Evolutionary conservation across 371 early-diverging fungal genomes (phyloP), one percentile per base, ranked within the genome.

Genomic region (Catenaria anguillulae): DNA sequence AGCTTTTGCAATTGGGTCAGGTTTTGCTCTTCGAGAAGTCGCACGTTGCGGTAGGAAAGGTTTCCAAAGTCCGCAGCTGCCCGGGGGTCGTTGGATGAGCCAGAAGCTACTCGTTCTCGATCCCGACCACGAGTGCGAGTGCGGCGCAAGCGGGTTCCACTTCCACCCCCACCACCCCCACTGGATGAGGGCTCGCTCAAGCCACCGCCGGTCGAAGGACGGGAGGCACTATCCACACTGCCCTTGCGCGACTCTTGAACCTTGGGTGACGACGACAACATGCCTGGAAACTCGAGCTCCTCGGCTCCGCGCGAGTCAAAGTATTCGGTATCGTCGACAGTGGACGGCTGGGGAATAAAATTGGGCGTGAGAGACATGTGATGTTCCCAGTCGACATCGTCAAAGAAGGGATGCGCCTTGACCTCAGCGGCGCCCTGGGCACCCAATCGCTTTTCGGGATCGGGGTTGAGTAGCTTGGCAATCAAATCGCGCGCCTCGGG

Each of bases 61-160:
- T 88, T 84, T 23, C 96, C 96, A 77, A 95, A 95, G 62, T 92
- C 89, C 4, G 83, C n/a, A n/a, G n/a, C n/a, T n/a, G n/a, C n/a
- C n/a, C n/a, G n/a, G n/a, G n/a, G n/a, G n/a, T n/a, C n/a, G n/a
- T n/a, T n/a, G n/a, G n/a, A n/a, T n/a, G n/a, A n/a, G n/a, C n/a
- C n/a, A n/a, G n/a, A n/a, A n/a, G n/a, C n/a, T n/a, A n/a, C n/a
- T n/a, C n/a, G n/a, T n/a, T n/a, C n/a, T n/a, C n/a, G n/a, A n/a
- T n/a, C n/a, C n/a, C n/a, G n/a, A n/a, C n/a, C n/a, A n/a, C n/a
- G n/a, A n/a, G n/a, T n/a, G n/a, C n/a, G n/a, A n/a, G n/a, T n/a
- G n/a, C n/a, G n/a, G n/a, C n/a, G n/a, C n/a, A n/a, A n/a, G n/a
- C n/a, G n/a, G n/a, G n/a, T n/a, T n/a, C n/a, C n/a, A n/a, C n/a